Percentiles rank a stretch among this genome's conserved stretches.
phyloP scores from a whole-genome alignment of 345 rosid genomes.

The Aquilaria yunnanensis region DNA sequence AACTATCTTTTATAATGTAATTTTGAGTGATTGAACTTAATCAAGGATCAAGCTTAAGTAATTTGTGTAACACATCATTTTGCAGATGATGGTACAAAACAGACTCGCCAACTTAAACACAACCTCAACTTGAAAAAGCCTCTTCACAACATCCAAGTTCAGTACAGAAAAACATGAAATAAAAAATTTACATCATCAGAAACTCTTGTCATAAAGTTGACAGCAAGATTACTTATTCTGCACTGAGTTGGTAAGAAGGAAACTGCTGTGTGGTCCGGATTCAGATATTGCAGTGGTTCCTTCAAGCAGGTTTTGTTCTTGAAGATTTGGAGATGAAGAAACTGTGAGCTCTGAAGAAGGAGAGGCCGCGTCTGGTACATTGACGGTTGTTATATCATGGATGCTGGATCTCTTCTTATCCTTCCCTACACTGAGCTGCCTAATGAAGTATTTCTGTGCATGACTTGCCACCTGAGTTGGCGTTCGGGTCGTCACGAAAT shows the following conservation, averaged over 20 bases:
- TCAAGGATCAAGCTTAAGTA: too few relatives aligned
- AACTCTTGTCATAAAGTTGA: too few relatives aligned
- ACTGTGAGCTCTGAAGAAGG: constrained; percentile 31
- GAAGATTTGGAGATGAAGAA: constrained; percentile 36
- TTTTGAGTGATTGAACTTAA: too few relatives aligned
- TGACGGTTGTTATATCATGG: constrained; percentile 90
- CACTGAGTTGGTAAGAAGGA: constrained; percentile 38
- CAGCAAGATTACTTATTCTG: constrained; percentile 23
- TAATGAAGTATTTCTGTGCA: constrained; percentile 92
- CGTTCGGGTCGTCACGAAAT: constrained; percentile 77
- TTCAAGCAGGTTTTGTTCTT: constrained; percentile 54
- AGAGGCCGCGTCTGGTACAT: constrained; percentile 44
- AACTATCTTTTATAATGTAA: too few relatives aligned
- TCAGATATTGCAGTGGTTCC: constrained; percentile 44
- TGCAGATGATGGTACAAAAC: too few relatives aligned
- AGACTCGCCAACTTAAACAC: too few relatives aligned
- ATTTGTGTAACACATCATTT: too few relatives aligned
- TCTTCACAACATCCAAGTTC: too few relatives aligned
- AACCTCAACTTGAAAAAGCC: too few relatives aligned
- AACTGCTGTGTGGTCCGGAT: constrained; percentile 33
- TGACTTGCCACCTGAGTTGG: constrained; percentile 99
- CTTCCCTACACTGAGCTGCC: constrained; percentile 87
- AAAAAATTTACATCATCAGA: too few relatives aligned
- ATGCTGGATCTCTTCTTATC: constrained; percentile 97
- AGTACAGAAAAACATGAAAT: too few relatives aligned